Conservation (phyloP, 495 filamentous ascomycete genomes). For the Pseudomonodictys pantanalensis region DNA sequence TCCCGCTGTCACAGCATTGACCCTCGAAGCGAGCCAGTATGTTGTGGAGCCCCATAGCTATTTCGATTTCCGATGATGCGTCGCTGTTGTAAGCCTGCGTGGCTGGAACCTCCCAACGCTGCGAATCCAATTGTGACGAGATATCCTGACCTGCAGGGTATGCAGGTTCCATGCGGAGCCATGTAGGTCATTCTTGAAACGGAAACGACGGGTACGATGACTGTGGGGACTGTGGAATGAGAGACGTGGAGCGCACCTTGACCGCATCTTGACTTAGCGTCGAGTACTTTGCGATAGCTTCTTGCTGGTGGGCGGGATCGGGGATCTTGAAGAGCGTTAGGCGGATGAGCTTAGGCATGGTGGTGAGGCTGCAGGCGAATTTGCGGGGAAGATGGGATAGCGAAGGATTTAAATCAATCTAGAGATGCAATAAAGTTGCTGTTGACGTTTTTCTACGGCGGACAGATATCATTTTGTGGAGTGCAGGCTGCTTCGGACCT, state of each 20-base stretch:
- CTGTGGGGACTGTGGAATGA: too few relatives aligned
- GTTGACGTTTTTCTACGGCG: too few relatives aligned
- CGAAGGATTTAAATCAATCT: too few relatives aligned
- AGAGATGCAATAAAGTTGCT: too few relatives aligned
- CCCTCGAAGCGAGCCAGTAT: too few relatives aligned
- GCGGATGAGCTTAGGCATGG: slow-evolving; percentile 47
- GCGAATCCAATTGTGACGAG: slow-evolving; percentile 5
- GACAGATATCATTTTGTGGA: too few relatives aligned
- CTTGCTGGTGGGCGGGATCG: slow-evolving; percentile 46
- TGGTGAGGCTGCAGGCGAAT: not conserved
- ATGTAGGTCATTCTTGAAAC: not conserved
- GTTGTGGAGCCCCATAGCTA: too few relatives aligned
- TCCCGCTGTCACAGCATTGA: too few relatives aligned
- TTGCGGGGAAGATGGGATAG: not conserved
- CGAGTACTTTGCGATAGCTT: slow-evolving; percentile 51
- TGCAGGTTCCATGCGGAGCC: slow-evolving; percentile 3
- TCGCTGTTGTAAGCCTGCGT: too few relatives aligned
- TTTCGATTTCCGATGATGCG: too few relatives aligned
- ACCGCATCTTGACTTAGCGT: slow-evolving; percentile 50
- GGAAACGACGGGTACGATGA: not conserved
- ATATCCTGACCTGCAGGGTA: not conserved
- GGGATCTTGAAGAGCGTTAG: slow-evolving; percentile 62
- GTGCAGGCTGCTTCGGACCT: slow-evolving; percentile 8
- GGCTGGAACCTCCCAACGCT: too few relatives aligned
- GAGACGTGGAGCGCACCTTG: slow-evolving; percentile 49